Conservation (phyloP, 495 filamentous ascomycete genomes). For the Penicillium roqueforti region DNA sequence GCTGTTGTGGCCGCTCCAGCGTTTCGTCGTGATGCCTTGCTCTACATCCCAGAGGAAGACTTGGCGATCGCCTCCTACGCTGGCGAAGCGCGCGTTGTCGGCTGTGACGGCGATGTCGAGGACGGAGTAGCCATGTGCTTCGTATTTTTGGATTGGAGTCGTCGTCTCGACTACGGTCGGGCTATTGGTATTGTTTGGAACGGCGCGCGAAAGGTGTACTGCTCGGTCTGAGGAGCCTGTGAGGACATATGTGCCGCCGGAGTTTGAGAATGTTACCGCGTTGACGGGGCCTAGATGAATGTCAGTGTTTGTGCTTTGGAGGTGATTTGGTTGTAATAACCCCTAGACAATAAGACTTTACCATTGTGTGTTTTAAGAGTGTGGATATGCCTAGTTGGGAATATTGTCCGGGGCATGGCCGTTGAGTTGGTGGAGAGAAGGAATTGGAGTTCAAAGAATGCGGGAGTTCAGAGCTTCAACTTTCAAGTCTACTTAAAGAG, state of each 20-base stretch:
- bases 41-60: conserved; percentile 94
- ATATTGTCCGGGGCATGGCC: conserved; percentile 32
- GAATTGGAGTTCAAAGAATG: conserved; percentile 5
- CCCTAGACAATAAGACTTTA: conserved; percentile 7
- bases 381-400: conserved; percentile 36
- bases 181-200: conserved; percentile 37
- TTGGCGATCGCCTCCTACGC: conserved; percentile 78
- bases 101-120: conserved; percentile 69
- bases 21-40: conserved; percentile 64
- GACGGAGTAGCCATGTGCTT: conserved; percentile 86
- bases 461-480: conserved; percentile 9
- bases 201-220: conserved; percentile 74
- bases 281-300: conserved; percentile 34
- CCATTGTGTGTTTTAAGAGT: conserved; percentile 48
- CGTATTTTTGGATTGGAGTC: conserved; percentile 75
- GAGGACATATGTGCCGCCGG: conserved; percentile 55
- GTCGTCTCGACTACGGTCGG: conserved; percentile 35
- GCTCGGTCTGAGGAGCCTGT: conserved; percentile 82
- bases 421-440: background rate
- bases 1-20: conserved; percentile 70
- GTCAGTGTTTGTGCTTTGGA: conserved; percentile 3
- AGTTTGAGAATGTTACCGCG: conserved; percentile 40
- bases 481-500: too few species aligned
- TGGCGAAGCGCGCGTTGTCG: conserved; percentile 78
- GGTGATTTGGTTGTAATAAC: background rate